Base-by-base conservation (phyloP, 2,329 filamentous ascomycete genomes). In the Fragosphaeria purpurea region DNA sequence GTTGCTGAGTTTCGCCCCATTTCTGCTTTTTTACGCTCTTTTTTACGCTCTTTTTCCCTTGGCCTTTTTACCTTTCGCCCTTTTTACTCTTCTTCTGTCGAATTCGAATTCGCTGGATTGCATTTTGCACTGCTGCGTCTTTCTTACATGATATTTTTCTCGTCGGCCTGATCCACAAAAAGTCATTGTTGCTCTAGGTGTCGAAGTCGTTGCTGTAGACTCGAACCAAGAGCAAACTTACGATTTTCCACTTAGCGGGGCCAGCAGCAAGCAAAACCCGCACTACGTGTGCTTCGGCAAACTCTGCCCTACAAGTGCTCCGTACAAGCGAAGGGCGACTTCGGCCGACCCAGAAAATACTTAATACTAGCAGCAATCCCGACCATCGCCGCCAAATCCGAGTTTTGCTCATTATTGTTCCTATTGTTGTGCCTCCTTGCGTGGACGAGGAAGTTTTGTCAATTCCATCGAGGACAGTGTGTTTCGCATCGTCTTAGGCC, bases 331-430 rank as follows among this genome's bases (percentile, higher is more conserved):
- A 50, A 51, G 50, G 46, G 52, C 54, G 54, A 56, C 53, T 52
- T 46, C 54, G 54, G 52, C 52, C 54, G 44, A 41, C 43, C 48
- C 40, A 53, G 50, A 56, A 53, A 48, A 50, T 55, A 52, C 55
- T 50, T 53, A 55, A 55, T 54, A 52, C 50, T 51, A 50, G 45
- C 50, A 52, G 22, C 44, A 45, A 42, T 39, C 41, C 49, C 53
- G 53, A 42, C 51, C 51, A 43, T 47, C 46, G 49, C 53, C 50
- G 53, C 46, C 48, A 47, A 48, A 48, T 38, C 22, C 46, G 49
- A 38, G 22, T 22, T 22, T 22, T 22, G 22, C 22, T 22, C 22
- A 22, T 22, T 22, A 22, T 22, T 22, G 22, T 47, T 48, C 50
- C 46, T 39, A 50, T 56, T 50, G 47, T 50, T 44, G 48, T 44